Evolutionary conservation across 768 basidiomycete species (phyloP).

Genomic region (Hortiboletus campestris): DNA sequence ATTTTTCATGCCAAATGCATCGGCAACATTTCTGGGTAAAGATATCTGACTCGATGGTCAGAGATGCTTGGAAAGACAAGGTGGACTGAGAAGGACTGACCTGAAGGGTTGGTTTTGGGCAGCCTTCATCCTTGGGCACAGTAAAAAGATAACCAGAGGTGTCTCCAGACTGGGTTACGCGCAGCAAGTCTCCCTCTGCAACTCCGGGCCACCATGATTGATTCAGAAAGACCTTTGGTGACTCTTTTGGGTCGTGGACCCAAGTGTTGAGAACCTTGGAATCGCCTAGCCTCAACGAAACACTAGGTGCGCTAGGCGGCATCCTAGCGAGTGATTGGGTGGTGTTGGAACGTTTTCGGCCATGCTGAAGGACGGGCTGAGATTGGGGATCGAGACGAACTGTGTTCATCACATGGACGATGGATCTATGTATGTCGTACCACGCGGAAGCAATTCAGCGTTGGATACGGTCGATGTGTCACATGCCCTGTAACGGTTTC

Average conservation of each 20-base stretch:
- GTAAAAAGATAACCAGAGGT: conserved; percentile 57
- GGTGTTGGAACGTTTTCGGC: conserved; percentile 72
- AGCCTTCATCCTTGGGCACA: conserved; percentile 62
- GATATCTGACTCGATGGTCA: conserved; percentile 53
- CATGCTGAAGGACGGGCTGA: conserved; percentile 41
- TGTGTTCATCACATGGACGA: conserved; percentile 44
- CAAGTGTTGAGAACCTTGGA: conserved; percentile 62
- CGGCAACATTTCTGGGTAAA: conserved; percentile 68
- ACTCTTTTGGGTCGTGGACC: conserved; percentile 71
- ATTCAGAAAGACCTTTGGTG: conserved; percentile 62
- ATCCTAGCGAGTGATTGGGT: conserved; percentile 62
- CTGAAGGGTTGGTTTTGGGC: conserved; percentile 63
- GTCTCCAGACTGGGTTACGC: conserved; percentile 47
- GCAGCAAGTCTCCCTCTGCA: conserved; percentile 69
- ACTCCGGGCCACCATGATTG: conserved; percentile 78
- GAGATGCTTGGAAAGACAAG: not conserved
- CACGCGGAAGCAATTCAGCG: conserved; percentile 1
- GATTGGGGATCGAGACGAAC: conserved; percentile 64
- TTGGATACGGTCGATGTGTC: not conserved
- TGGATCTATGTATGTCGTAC: not conserved
- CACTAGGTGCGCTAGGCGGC: conserved; percentile 26
- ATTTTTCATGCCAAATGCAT: conserved; percentile 67
- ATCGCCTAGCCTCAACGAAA: conserved; percentile 61
- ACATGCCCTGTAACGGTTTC: not conserved
- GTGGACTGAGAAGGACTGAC: conserved; percentile 28